Conservation (phyloP, 768 basidiomycete species). For the Suillus tomentosus region DNA sequence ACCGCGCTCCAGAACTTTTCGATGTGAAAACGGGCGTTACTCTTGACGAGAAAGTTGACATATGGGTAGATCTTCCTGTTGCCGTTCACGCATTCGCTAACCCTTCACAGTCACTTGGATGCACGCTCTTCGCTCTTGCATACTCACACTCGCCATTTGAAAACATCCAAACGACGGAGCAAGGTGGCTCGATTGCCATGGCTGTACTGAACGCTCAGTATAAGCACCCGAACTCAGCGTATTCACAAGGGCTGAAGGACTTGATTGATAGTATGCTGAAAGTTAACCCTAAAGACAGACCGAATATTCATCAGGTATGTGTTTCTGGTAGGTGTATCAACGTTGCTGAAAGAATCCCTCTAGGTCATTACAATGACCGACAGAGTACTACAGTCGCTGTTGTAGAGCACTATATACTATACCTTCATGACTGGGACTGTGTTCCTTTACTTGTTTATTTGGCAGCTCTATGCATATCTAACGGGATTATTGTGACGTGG, state of each 20-base stretch:
- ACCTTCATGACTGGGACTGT: background rate
- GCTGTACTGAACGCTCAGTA: constrained; percentile 94
- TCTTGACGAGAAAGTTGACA: constrained; percentile 94
- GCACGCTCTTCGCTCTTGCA: constrained; percentile 91
- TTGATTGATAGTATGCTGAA: constrained; percentile 87
- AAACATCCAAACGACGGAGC: constrained; percentile 86
- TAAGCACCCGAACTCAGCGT: constrained; percentile 84
- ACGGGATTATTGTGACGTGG: background rate
- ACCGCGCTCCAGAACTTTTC: constrained; percentile 95
- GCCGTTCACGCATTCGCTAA: constrained; percentile 6
- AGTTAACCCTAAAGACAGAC: constrained; percentile 78
- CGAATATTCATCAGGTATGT: constrained; percentile 81
- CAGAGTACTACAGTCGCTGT: constrained; percentile 58
- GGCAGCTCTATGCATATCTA: constrained; percentile 5
- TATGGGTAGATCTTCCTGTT: constrained; percentile 71
- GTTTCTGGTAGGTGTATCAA: background rate
- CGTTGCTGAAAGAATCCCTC: constrained; percentile 13
- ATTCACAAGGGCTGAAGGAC: constrained; percentile 79
- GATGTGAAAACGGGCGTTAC: constrained; percentile 91
- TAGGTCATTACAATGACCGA: constrained; percentile 73
- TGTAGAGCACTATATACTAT: constrained; percentile 30
- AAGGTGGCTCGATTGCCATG: constrained; percentile 97
- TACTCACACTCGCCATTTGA: constrained; percentile 98
- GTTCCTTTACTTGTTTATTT: constrained; percentile 4
- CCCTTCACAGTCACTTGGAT: constrained; percentile 79